phyloP scores from a whole-genome alignment of 2,329 filamentous ascomycete genomes.

The Tricladium varicosporioides region DNA sequence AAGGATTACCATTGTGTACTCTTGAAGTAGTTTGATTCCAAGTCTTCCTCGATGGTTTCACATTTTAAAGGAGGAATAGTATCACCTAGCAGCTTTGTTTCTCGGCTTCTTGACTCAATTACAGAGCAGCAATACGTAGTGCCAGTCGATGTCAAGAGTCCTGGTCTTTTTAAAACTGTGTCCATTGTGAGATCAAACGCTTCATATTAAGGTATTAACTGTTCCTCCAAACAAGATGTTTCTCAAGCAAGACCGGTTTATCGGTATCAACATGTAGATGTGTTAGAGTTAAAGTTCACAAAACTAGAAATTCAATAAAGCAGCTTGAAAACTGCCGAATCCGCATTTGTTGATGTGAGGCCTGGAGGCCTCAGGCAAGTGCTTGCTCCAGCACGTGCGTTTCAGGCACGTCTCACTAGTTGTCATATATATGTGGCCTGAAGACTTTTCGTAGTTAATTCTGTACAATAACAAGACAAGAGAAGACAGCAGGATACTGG shows the following conservation, averaged over 20 bases:
- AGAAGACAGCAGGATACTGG: too few species aligned
- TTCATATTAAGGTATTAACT: background rate
- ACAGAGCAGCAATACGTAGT: constrained; percentile 31
- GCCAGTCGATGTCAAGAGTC: constrained; percentile 30
- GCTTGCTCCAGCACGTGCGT: too few species aligned
- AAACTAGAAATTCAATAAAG: too few species aligned
- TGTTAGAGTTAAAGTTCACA: too few species aligned
- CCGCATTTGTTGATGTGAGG: too few species aligned
- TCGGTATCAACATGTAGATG: too few species aligned
- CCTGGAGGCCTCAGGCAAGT: too few species aligned
- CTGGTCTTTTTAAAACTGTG: constrained; percentile 13
- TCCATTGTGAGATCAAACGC: constrained; percentile 14
- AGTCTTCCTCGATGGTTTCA: constrained; percentile 14
- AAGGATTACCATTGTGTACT: constrained; percentile 33
- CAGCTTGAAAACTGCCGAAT: too few species aligned
- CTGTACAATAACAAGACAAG: too few species aligned
- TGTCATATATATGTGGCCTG: too few species aligned
- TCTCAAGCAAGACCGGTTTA: background rate
- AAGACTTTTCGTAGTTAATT: too few species aligned
- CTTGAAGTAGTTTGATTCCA: constrained; percentile 36
- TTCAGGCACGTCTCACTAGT: too few species aligned
- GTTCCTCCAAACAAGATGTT: background rate
- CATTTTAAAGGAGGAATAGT: background rate
- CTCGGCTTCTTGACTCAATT: constrained; percentile 25
- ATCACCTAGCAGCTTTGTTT: constrained; percentile 13